Evolutionary conservation across 1,139 yeast genomes (phyloP), one percentile per base, ranked within the genome.

Genomic region (Pneumocystis wakefieldiae): DNA sequence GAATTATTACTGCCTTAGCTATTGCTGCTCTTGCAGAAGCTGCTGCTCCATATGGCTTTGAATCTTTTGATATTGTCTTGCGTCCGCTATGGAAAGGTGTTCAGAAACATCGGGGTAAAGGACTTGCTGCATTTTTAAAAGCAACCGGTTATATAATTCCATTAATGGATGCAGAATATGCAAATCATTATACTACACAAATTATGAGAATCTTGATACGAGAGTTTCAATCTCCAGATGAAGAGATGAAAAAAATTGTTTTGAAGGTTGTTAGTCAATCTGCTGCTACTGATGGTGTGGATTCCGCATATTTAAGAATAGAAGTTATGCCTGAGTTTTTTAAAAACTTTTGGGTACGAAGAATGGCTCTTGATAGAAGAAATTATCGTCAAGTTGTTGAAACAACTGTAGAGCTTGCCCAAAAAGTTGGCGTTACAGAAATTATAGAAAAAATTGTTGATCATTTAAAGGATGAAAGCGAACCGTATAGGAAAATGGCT

Each of bases 1-100:
- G 94, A 63, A 81, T 81, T 3, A 79, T 84, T 10, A 78, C 95
- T 0, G 96, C 96, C 0, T 75, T 80, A 41, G 84, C 96, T 0
- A 70, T 91, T 1, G 78, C 94, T 0, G 82, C 85, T 6, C 73
- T 92, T 48, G 97, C 97, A 0, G 94, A 88, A 61, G 85, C 87
- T n/a, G 83, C 91, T 0, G 78, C 82, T 29, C 98, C 98, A 0
- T 89, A 86, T 73, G 98, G 98, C 61, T 86, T 88, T 64, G 97
- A 89, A 69, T 83, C 94, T 0, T 91, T 92, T 73, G 94, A 87
- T 68, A 73, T 77, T 1, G 78, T 82, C 0, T 72, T 92, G 57
- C 92, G 87, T 67, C 88, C 91, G 0, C 74, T 89, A 7, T 90
- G 96, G 96, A 75, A 77, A 24, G 97, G 96, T 1, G 80, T 89